phyloP scores from a whole-genome alignment of 495 filamentous ascomycete species.

The Schizothecium vesticola region DNA sequence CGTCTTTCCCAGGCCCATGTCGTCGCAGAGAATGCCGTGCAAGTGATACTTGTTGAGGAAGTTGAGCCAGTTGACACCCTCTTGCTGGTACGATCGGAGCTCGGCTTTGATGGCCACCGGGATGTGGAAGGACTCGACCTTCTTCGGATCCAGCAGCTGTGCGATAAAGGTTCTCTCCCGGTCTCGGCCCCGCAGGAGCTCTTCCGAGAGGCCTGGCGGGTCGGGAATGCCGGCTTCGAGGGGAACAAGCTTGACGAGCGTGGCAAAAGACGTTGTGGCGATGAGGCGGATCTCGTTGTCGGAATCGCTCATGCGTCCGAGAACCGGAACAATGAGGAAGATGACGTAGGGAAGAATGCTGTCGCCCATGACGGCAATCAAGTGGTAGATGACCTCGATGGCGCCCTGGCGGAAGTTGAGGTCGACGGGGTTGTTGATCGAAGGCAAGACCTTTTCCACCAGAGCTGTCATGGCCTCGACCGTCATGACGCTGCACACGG shows the following conservation, averaged over 20 bases:
- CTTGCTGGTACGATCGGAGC: slow-evolving; percentile 93
- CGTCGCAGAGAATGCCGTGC: slow-evolving; percentile 96
- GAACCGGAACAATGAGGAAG: slow-evolving; percentile 95
- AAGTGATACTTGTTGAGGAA: slow-evolving; percentile 98
- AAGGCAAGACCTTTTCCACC: slow-evolving; percentile 86
- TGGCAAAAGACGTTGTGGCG: slow-evolving; percentile 94
- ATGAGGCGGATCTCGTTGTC: slow-evolving; percentile 92
- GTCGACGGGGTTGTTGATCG: slow-evolving; percentile 81
- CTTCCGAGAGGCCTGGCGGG: slow-evolving; percentile 83
- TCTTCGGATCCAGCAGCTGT: slow-evolving; percentile 91
- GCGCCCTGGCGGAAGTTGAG: slow-evolving; percentile 84
- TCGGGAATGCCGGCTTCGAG: slow-evolving; percentile 96
- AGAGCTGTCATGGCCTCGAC: slow-evolving; percentile 93
- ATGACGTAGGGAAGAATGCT: slow-evolving; percentile 95
- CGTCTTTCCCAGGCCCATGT: slow-evolving; percentile 98
- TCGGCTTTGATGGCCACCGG: slow-evolving; percentile 96
- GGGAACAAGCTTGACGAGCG: slow-evolving; percentile 96
- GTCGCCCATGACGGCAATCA: slow-evolving; percentile 98
- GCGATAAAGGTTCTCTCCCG: slow-evolving; percentile 92
- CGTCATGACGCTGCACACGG: slow-evolving; percentile 91
- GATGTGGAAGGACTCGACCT: slow-evolving; percentile 88
- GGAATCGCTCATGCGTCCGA: slow-evolving; percentile 98
- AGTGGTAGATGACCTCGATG: slow-evolving; percentile 88
- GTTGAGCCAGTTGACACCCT: slow-evolving; percentile 97
- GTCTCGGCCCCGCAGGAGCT: slow-evolving; percentile 83